Percentiles rank a stretch among this genome's conserved stretches.
These are phyloP conservation scores for Geotrichum restrictum DNA, from an alignment of 1,139 yeast genomes.

Conservation along the genomic window DNA sequence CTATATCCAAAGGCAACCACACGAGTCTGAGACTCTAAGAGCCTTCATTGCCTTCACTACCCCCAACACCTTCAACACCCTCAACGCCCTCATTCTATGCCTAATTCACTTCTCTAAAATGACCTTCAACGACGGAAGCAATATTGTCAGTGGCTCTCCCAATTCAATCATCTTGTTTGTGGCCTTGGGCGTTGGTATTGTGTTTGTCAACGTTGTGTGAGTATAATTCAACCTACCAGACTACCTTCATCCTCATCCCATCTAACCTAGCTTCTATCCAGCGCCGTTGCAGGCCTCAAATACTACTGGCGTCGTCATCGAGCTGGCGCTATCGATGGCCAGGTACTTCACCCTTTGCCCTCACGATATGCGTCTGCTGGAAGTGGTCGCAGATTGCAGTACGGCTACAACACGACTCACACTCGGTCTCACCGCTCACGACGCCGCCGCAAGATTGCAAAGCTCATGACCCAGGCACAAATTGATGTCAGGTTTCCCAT, in stretches of 20 bases:
- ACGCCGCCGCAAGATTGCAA: slow-evolving; percentile 16
- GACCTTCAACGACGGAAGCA: slow-evolving; percentile 4
- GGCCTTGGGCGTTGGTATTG: slow-evolving; percentile 39
- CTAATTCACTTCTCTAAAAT: not conserved
- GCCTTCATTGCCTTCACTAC: too few species aligned
- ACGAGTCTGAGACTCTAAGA: too few species aligned
- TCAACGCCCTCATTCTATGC: not conserved
- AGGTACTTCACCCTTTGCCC: slow-evolving; percentile 7
- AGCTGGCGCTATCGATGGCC: slow-evolving; percentile 18
- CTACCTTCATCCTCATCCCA: not conserved
- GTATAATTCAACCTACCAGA: too few species aligned
- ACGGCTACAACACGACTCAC: slow-evolving; percentile 29
- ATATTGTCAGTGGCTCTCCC: slow-evolving; percentile 13
- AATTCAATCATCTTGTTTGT: slow-evolving; percentile 34
- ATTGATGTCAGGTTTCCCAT: slow-evolving; percentile 12
- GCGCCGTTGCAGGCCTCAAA: slow-evolving; percentile 37
- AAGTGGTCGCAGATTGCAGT: not conserved
- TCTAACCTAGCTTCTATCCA: not conserved
- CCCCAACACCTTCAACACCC: too few species aligned
- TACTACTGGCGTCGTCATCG: slow-evolving; percentile 36
- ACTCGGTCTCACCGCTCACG: slow-evolving; percentile 28
- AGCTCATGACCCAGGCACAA: slow-evolving; percentile 19
- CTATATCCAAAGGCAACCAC: not conserved
- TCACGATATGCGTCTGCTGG: not conserved
- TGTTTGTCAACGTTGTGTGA: slow-evolving; percentile 34